These are phyloP conservation scores for Rhizophagus clarus DNA, from an alignment of 192 early-diverging fungal genomes.

Conservation along the genomic window DNA sequence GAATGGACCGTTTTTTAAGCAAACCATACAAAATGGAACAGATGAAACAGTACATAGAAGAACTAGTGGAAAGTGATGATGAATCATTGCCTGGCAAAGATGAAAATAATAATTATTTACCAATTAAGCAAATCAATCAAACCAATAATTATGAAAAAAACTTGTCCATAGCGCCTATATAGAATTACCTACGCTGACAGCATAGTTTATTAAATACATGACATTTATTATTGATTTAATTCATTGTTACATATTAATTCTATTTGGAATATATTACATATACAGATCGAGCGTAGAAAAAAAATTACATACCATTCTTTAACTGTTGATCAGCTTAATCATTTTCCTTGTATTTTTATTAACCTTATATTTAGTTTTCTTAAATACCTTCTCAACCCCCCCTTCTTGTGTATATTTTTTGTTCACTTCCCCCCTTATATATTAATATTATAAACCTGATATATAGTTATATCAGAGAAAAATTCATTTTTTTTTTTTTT, in stretches of 20 bases:
- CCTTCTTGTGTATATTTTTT: neutral
- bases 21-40: constrained; percentile 6
- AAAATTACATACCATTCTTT: neutral
- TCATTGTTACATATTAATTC: neutral
- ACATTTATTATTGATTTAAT: neutral
- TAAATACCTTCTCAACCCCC: neutral
- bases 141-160: neutral
- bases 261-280: too few relatives aligned
- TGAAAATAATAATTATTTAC: neutral
- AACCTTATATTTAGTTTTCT: neutral
- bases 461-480: neutral
- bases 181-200: neutral
- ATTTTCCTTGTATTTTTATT: neutral
- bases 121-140: neutral
- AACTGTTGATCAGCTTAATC: neutral
- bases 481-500: too few relatives aligned
- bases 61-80: neutral
- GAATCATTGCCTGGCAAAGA: neutral
- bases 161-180: neutral
- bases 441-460: neutral
- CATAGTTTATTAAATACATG: neutral
- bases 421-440: neutral
- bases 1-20: constrained; percentile 1
- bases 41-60: neutral
- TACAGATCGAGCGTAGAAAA: neutral